Base-by-base conservation (phyloP, 352 stramenopile genomes). In the Phytophthora multivora region DNA sequence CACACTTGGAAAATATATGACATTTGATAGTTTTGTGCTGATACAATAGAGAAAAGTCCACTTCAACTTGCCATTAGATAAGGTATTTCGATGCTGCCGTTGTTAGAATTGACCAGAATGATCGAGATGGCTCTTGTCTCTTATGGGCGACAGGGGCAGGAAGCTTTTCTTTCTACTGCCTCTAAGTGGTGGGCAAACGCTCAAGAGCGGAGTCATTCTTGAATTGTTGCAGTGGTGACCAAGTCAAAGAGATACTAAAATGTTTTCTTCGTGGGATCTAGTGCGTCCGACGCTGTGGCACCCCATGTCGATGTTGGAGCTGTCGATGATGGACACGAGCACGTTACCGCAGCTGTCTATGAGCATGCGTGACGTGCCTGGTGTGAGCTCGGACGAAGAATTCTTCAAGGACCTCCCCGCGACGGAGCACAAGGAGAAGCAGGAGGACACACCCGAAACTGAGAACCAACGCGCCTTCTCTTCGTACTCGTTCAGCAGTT, bases 331-430 rank as follows among this genome's bases (percentile, higher is more conserved):
- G 81, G 83, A 95, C 66, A 48, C 83, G 11, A 75, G 79, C 41
- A 60, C 51, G 19, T 63, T 91, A 51, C 66, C 76, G n/a, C 64
- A 68, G 41, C 65, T 90, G 62, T 66, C 65, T 31, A 60, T 79
- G 51, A 69, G 38, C 23, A 61, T 75, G 56, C 59, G 51, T 31
- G 56, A 79, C 55, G 57, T 87, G 52, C 61, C 79, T 15, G 60
- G 63, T 12, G 59, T 79, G 0, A 74, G 51, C 30, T 70, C 50
- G n/a, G 74, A 89, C 40, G 86, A 93, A 26, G 86, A 93, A 16
- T 95, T 95, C 63, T 95, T 95, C 67, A 78, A 77, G 58, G 86
- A 93, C 53, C 60, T 95, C 25, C 80, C 83, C 1, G 66, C 60
- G 7, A 49, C 72, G 26, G 47, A 83, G 41, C 69, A 64, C 28